Conservation (phyloP, 331 rosid species). For the Quercus lobata region DNA sequence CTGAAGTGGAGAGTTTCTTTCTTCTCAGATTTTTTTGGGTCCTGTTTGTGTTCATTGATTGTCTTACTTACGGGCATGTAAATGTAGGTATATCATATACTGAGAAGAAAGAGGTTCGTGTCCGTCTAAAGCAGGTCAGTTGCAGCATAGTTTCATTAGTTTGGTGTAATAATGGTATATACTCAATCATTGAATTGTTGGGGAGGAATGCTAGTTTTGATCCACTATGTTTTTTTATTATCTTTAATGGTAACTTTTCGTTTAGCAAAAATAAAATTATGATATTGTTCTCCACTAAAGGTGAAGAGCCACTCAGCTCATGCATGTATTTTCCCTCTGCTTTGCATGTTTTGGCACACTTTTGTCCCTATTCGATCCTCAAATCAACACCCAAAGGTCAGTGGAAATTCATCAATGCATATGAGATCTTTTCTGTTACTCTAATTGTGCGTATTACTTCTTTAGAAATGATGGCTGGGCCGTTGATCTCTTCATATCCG, state of each 20-base stretch:
- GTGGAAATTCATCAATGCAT: background rate
- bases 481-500: background rate
- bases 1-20: background rate
- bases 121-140: slow-evolving; percentile 52
- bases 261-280: no score
- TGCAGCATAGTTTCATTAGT: background rate
- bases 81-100: slow-evolving; percentile 47
- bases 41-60: background rate
- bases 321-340: no score
- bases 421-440: background rate
- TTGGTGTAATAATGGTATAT: background rate
- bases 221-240: no score
- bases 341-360: no score
- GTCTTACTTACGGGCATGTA: background rate
- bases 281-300: no score
- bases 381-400: background rate
- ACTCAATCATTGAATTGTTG: background rate
- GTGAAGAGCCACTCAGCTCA: no score
- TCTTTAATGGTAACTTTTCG: no score
- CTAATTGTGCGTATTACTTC: background rate
- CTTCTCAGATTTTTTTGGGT: background rate
- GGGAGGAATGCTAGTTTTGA: no score
- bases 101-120: slow-evolving; percentile 61
- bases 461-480: background rate
- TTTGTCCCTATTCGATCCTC: no score